Evolutionary conservation across 257 asterid genomes (phyloP).

Genomic region (Vinca minor): DNA sequence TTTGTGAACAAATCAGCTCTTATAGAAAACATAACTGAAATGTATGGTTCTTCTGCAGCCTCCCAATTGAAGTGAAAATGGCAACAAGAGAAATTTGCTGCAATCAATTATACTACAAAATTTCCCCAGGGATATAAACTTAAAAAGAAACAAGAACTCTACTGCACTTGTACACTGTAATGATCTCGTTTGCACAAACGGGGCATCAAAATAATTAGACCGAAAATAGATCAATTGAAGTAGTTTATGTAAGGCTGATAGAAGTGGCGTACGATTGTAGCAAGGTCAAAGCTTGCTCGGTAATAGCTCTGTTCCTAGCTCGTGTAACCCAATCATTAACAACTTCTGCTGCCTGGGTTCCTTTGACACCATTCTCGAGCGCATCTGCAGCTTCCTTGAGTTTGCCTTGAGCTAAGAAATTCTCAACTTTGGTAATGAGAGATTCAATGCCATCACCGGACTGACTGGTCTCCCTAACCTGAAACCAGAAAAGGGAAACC

Average conservation of each 20-base stretch:
- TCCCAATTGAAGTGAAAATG: background rate
- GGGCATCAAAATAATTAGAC: too few species aligned
- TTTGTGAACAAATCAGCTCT: conserved; percentile 5
- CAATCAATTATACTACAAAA: background rate
- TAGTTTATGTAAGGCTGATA: conserved; percentile 45
- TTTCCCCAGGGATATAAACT: background rate
- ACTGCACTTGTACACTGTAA: background rate
- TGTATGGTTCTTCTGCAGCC: background rate
- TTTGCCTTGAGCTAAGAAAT: conserved; percentile 65
- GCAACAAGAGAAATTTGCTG: too few species aligned
- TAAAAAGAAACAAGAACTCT: background rate
- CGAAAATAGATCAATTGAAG: background rate
- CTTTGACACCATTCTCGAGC: conserved; percentile 71
- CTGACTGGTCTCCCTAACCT: conserved; percentile 66
- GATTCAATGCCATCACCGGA: conserved; percentile 95
- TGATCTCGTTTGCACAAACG: too few species aligned
- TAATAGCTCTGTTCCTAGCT: conserved; percentile 68
- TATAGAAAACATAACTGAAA: background rate
- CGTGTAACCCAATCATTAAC: conserved; percentile 60
- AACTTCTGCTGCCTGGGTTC: conserved; percentile 72
- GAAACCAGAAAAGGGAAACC: conserved; percentile 11
- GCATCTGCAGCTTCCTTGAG: conserved; percentile 80
- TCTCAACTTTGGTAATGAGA: conserved; percentile 67
- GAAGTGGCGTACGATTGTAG: conserved; percentile 76
- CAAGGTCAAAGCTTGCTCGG: conserved; percentile 74